Base-by-base conservation (phyloP, 257 asterid species). In the Nicotiana benthamiana region DNA sequence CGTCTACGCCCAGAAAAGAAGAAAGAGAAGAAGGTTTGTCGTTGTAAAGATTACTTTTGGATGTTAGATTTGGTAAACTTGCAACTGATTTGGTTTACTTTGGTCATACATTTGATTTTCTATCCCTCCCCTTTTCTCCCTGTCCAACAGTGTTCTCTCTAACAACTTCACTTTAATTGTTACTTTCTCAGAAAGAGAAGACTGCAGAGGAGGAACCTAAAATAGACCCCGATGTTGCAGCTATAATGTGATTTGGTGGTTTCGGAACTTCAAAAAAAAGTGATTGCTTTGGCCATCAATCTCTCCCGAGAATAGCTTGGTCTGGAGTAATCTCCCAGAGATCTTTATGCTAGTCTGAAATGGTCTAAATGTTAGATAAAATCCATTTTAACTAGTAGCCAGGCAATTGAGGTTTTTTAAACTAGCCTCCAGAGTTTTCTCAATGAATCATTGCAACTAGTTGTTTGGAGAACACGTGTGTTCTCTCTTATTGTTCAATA, bases 231-330 rank as follows among this genome's bases (percentile, higher is more conserved):
- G 99, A 95, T 78, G 88, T 93, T 77, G 97, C 99, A 17, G 95
- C 96, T 63, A 83, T 90, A 96, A 95, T 95, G 99, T 98, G 99
- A 67, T 95, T 95, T 57, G 99, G 98, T 74, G 98, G 97, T 79
- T 95, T 95, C 75, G 77, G 93, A 51, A 83, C 99, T 5, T 89
- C 97, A 40, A 95, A 95, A 80, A 95, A 32, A 4, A 95, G 85
- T 95, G 90, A 92, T 77, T 1, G 12, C 32, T 24, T 28, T 57
- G 66, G 56, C n/a, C 32, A 24, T 56, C 13, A 43, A n/a, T 54
- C 22, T n/a, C 57, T n/a, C 54, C 3, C 1, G 11, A 70, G 68
- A 34, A 80, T 26, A n/a, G 63, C 80, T 43, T 59, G 30, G 34
- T 80, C 61, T 80, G 83, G 66, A 57, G 78, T 70, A 22, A 70